phyloP scores from a whole-genome alignment of 2,329 filamentous ascomycete species.

The Exophiala oligosperma region DNA sequence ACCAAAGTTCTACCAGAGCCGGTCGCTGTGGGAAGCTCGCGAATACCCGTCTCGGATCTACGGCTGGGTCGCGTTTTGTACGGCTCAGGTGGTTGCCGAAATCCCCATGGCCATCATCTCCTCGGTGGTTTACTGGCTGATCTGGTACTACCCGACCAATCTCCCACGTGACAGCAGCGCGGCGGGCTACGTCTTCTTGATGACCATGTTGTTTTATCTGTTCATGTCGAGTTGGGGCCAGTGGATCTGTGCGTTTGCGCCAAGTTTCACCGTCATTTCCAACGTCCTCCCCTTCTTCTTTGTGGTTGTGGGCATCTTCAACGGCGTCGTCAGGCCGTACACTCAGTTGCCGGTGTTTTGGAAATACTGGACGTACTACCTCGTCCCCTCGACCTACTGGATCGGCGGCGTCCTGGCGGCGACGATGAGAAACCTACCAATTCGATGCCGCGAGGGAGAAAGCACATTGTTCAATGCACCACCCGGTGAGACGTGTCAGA shows the following conservation, averaged over 20 bases:
- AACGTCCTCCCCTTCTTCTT: slow-evolving; percentile 78
- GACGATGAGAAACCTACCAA: slow-evolving; percentile 54
- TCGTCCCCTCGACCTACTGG: slow-evolving; percentile 71
- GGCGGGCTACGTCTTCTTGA: slow-evolving; percentile 75
- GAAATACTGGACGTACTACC: slow-evolving; percentile 53
- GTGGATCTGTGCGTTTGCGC: slow-evolving; percentile 81
- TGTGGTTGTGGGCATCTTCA: slow-evolving; percentile 69
- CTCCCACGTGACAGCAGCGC: slow-evolving; percentile 64
- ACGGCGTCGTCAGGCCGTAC: slow-evolving; percentile 73
- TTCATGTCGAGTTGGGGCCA: slow-evolving; percentile 77
- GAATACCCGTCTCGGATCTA: slow-evolving; percentile 76
- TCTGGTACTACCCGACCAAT: slow-evolving; percentile 77
- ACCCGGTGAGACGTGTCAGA: slow-evolving; percentile 60
- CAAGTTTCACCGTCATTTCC: slow-evolving; percentile 74
- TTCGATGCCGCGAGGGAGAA: slow-evolving; percentile 58
- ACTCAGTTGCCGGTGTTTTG: slow-evolving; percentile 50
- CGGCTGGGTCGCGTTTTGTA: slow-evolving; percentile 74
- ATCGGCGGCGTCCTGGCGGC: slow-evolving; percentile 68
- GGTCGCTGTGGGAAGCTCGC: slow-evolving; percentile 70
- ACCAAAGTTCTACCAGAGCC: slow-evolving; percentile 75
- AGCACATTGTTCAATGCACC: slow-evolving; percentile 67
- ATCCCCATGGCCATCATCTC: slow-evolving; percentile 68
- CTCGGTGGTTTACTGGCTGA: slow-evolving; percentile 66
- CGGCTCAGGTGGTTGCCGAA: slow-evolving; percentile 70
- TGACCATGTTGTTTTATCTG: slow-evolving; percentile 75